Base-by-base conservation (phyloP, 495 filamentous ascomycete species). In the Opeltia flavorubescens region DNA sequence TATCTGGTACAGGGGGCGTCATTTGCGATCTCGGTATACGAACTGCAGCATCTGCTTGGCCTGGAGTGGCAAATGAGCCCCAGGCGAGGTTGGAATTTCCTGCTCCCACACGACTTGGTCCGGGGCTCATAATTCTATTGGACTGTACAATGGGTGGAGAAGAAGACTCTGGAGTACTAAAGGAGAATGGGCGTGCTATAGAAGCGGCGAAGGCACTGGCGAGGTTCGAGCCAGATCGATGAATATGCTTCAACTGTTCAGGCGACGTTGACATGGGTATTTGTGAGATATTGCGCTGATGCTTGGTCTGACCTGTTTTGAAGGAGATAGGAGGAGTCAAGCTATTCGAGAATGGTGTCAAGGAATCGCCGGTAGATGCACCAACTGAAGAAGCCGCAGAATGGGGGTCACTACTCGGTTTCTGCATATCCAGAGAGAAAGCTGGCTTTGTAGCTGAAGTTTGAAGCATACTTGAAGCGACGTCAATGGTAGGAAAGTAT, bases 181-280 rank as follows among this genome's bases (percentile, higher is more conserved):
- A 81, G 1, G 75, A 71, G 44, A 86, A 82, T 13, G 81, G 79
- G 13, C 80, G 75, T n/a, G 82, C 77, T 4, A 89, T 66, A 42
- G 80, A 81, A 9, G 81, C 80, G 17, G 79, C 76, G 43, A 88
- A 66, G 12, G 78, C 77, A 25, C 76, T 80, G 3, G 72, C 70
- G 24, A 83, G 60, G 18, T 73, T 74, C 8, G 78, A 75, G 51
- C 75, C 75, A 21, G 75, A 57, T 44, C 52, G 57, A 48, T 50
- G 53, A 18, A 36, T 41, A 30, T 55, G 55, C 28, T 66, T 68
- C 50, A 72, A 76, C 55, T 75, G 69, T 49, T 78, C 84, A 12
- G 86, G 83, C 13, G 84, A 93, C 0, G 77, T 79, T 1, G 84
- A 86, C 18, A 83, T 62, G 58, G 77, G 71, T n/a, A 72, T 64